Base-by-base conservation (phyloP, 345 rosid genomes). In the Nephelium lappaceum region DNA sequence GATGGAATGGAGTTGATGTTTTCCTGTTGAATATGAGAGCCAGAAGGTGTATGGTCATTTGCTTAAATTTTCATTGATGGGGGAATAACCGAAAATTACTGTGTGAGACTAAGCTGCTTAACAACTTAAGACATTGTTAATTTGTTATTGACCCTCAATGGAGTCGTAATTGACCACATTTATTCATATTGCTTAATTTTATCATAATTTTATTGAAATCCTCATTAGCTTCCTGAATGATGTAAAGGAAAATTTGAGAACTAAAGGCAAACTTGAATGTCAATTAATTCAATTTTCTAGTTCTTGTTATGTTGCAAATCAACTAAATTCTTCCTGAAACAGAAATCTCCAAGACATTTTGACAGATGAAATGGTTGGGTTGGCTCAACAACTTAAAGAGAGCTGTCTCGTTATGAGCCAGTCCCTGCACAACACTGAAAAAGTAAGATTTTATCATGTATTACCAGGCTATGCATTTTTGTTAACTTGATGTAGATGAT, bases 341-440 rank as follows among this genome's bases (percentile, higher is more conserved):
- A 92, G 95, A 80, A 86, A 88, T 82, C 90, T 94, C 81, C 98
- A 96, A 64, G 98, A 96, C 41, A 91, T 89, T 79, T 83, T 96
- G 73, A 93, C 97, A 0, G 97, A 93, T 88, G 99, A 94, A 84
- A 96, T 96, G 98, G 99, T 94, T 41, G 97, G 81, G 71, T 87
- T 96, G 84, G 99, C 98, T 9, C 82, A 74, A 63, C 92, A 96
- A 82, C 97, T 94, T 39, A 94, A 94, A 84, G 99, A 93, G 88
- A 83, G 90, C 67, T 94, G 94, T 86, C 93, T 90, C 62, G 71
- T 89, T 84, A 95, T 92, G 89, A 90, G 90, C 75, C 92, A 68
- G 78, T 93, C 99, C n/a, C 71, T 90, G 81, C 85, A 92, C 76
- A 88, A 87, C 78, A 93, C 99, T 60, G 98, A 92, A 72, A 92